Evolutionary conservation across 345 rosid genomes (phyloP).

Genomic region (Dimocarpus longan): DNA sequence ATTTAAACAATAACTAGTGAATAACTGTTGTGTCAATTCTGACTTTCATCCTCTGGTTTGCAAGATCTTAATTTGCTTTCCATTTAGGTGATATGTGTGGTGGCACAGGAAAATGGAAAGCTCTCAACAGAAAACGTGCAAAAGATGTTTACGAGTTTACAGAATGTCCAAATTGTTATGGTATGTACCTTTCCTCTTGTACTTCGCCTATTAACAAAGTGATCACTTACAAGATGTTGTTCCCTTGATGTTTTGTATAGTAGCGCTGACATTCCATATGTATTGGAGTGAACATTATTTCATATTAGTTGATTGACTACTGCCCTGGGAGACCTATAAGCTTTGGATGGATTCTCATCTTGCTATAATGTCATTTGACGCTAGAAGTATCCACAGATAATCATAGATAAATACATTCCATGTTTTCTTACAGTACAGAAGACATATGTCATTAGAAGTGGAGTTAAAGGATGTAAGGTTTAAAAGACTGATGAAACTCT

Average conservation of each 20-base stretch:
- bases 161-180: conserved; percentile 96
- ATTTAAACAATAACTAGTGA: not conserved
- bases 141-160: conserved; percentile 96
- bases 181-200: conserved; percentile 37
- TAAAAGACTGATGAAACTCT: not conserved
- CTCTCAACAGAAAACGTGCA: conserved; percentile 91
- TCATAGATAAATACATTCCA: not conserved
- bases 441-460: not conserved
- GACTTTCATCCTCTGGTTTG: not conserved
- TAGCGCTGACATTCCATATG: not conserved
- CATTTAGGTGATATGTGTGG: conserved; percentile 96
- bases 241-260: not conserved
- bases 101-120: conserved; percentile 99
- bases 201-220: not conserved
- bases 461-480: not conserved
- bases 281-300: not conserved
- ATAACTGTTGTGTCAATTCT: conserved; percentile 1
- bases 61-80: conserved; percentile 25
- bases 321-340: not conserved
- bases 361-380: not conserved
- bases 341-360: not conserved
- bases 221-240: not conserved
- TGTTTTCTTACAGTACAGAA: not conserved
- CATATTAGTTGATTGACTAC: not conserved
- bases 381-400: not conserved